A percentile compares a stretch with the other conserved stretches of the same genome.
Evolutionary conservation across 176 grass and related monocot genomes (phyloP).

Genomic region (Ensete glaucum): DNA sequence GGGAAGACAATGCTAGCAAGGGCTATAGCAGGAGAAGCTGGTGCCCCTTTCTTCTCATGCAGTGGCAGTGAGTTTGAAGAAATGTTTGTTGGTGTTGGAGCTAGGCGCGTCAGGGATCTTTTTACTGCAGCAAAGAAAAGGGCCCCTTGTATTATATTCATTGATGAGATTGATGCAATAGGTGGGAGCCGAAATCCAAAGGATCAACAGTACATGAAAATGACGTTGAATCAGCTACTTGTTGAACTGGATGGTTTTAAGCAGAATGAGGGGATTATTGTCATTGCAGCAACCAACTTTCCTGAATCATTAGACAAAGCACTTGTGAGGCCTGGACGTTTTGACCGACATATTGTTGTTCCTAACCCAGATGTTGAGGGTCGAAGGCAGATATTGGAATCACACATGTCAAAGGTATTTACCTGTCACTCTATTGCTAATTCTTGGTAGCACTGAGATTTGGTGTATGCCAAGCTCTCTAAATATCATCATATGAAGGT

Average conservation of each 20-base stretch:
- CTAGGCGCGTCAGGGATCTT: conserved; percentile 66
- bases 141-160: conserved; percentile 91
- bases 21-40: conserved; percentile 84
- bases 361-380: conserved; percentile 84
- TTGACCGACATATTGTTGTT: conserved; percentile 79
- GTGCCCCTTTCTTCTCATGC: conserved; percentile 86
- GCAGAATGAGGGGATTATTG: conserved; percentile 83
- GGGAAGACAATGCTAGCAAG: conserved; percentile 82
- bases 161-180: conserved; percentile 85
- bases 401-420: conserved; percentile 72
- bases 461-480: too few relatives aligned
- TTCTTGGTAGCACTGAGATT: too few relatives aligned
- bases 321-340: conserved; percentile 77
- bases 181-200: conserved; percentile 79
- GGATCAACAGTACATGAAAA: conserved; percentile 73
- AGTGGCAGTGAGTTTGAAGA: conserved; percentile 89
- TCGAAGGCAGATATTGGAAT: conserved; percentile 60
- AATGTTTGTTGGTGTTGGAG: conserved; percentile 88
- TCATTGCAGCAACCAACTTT: conserved; percentile 88
- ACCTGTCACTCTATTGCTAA: too few relatives aligned
- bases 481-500: too few relatives aligned
- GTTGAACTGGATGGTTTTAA: conserved; percentile 93
- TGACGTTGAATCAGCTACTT: conserved; percentile 85
- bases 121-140: conserved; percentile 73
- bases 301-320: conserved; percentile 72